Conservation (phyloP, 768 basidiomycete species). For the Baorangia bicolor region DNA sequence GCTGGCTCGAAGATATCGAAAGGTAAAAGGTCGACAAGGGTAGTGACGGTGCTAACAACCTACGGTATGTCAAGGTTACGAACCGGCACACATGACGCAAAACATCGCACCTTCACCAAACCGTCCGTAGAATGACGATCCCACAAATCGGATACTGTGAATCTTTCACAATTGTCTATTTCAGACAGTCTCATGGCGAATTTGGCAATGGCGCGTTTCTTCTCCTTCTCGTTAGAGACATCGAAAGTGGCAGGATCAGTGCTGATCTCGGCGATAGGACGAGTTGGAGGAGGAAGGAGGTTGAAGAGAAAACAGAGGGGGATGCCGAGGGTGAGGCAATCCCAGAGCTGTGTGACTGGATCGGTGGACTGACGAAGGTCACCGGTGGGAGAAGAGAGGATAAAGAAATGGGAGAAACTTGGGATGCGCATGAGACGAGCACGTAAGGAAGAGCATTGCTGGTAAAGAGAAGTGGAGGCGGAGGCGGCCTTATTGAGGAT, state of each 20-base stretch:
- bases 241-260: constrained; percentile 68
- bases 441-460: constrained; percentile 82
- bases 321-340: constrained; percentile 88
- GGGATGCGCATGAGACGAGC: constrained; percentile 75
- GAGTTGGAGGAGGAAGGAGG: constrained; percentile 59
- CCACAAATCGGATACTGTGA: constrained; percentile 91
- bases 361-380: constrained; percentile 76
- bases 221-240: constrained; percentile 72
- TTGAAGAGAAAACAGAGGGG: constrained; percentile 97
- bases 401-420: constrained; percentile 70
- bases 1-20: constrained; percentile 63
- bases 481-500: constrained; percentile 92
- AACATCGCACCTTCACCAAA: constrained; percentile 78
- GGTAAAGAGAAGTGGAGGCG: constrained; percentile 84
- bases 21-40: constrained; percentile 77
- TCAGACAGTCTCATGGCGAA: constrained; percentile 88
- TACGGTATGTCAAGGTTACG: constrained; percentile 29
- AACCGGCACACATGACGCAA: neutral
- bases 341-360: constrained; percentile 93
- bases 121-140: constrained; percentile 90
- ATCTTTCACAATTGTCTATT: constrained; percentile 70
- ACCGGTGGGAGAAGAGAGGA: constrained; percentile 53
- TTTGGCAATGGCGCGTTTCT: constrained; percentile 87
- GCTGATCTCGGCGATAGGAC: constrained; percentile 51
- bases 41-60: constrained; percentile 89